A percentile compares a stretch with the other conserved stretches of the same genome.
phyloP scores from a whole-genome alignment of 805 yeast species.

The Saccharomyces paradoxus region DNA sequence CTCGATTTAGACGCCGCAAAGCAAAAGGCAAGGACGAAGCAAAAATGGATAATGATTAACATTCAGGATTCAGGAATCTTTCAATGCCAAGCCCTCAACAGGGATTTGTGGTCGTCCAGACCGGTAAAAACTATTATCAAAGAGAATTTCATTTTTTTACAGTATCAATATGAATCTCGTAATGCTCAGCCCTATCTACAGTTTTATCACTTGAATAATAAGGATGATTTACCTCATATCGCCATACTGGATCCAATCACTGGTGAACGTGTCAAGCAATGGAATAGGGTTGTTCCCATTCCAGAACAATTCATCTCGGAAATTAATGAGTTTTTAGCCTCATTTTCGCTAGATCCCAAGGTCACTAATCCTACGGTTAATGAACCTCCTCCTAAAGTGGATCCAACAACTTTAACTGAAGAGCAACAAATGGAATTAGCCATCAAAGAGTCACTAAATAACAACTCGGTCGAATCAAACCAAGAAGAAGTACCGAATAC shows the following conservation, averaged over 20 bases:
- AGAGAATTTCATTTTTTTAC: conserved; percentile 72
- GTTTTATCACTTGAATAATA: conserved; percentile 57
- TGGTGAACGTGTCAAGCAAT: conserved; percentile 75
- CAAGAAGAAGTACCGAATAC: conserved; percentile 12
- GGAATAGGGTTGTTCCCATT: conserved; percentile 62
- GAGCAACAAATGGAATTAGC: conserved; percentile 80
- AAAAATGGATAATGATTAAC: conserved; percentile 81
- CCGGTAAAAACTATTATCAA: conserved; percentile 56
- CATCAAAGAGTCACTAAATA: conserved; percentile 52
- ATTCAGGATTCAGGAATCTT: conserved; percentile 82
- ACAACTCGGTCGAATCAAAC: conserved; percentile 20
- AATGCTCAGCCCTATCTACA: conserved; percentile 65
- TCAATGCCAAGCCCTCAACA: conserved; percentile 78
- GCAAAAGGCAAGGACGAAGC: conserved; percentile 44
- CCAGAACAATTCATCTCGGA: conserved; percentile 56
- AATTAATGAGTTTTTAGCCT: conserved; percentile 56
- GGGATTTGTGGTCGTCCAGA: conserved; percentile 83
- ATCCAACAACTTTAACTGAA: conserved; percentile 61
- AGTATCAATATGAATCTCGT: conserved; percentile 70
- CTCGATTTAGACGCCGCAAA: conserved; percentile 68
- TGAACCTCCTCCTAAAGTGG: conserved; percentile 48
- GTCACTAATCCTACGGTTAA: conserved; percentile 58
- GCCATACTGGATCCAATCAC: conserved; percentile 92
- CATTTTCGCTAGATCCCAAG: conserved; percentile 57
- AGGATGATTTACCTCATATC: conserved; percentile 63